Conservation (phyloP, 176 grass and related monocot species). For the Carex littledalei region DNA sequence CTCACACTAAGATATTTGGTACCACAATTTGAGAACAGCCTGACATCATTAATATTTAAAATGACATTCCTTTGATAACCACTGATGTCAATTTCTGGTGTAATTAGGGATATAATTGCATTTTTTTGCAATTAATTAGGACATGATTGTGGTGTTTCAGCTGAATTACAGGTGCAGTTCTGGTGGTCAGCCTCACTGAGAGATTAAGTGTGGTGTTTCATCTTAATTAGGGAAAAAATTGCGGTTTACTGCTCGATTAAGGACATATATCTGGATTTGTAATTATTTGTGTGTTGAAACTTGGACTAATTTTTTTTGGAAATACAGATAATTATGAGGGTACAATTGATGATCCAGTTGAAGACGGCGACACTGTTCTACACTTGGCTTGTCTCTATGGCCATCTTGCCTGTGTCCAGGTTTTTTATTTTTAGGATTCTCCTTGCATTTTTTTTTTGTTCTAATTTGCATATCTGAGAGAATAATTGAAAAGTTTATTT, state of each 20-base stretch:
- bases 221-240: constrained; percentile 8
- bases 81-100: not conserved
- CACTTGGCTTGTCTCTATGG: constrained; percentile 97
- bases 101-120: not conserved
- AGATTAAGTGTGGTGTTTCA: not conserved
- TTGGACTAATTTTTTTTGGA: constrained; percentile 12
- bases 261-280: constrained; percentile 1
- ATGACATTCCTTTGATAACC: not conserved
- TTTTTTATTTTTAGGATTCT: constrained; percentile 27
- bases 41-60: not conserved
- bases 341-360: constrained; percentile 91
- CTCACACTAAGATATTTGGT: not conserved
- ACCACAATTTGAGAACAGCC: not conserved
- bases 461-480: not conserved
- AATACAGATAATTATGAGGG: constrained; percentile 53
- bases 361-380: constrained; percentile 96
- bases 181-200: not conserved
- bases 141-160: not conserved
- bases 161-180: not conserved
- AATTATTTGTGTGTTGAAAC: not conserved
- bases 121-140: not conserved
- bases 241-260: not conserved
- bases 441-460: not conserved
- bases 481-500: not conserved
- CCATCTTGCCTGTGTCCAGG: constrained; percentile 86